phyloP scores from a whole-genome alignment of 495 filamentous ascomycete species.

The Penicillium tannophilum region DNA sequence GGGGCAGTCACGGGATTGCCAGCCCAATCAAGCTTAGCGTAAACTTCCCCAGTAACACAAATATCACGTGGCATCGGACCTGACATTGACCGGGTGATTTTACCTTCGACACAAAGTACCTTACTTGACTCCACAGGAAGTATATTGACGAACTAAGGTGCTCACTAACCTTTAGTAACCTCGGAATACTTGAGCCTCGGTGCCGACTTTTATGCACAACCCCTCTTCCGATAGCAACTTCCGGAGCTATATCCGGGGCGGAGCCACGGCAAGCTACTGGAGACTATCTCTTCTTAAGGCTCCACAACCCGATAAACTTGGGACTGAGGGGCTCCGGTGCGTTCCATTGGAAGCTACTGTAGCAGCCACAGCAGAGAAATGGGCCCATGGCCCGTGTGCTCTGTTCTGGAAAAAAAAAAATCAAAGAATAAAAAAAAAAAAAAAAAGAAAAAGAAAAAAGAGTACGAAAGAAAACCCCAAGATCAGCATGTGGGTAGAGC shows the following conservation, averaged over 20 bases:
- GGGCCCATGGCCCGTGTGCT: conserved; percentile 13
- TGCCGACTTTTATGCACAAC: conserved; percentile 2
- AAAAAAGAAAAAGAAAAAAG: background rate
- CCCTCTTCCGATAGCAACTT: conserved; percentile 7
- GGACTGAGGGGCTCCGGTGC: background rate
- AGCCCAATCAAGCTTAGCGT: background rate
- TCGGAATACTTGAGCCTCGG: conserved; percentile 5
- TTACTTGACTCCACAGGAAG: background rate
- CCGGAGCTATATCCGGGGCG: conserved; percentile 3
- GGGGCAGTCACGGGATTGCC: background rate
- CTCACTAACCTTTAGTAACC: background rate
- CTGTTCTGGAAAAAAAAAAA: conserved; percentile 4
- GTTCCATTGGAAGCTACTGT: conserved; percentile 2
- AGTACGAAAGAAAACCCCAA: conserved; percentile 3
- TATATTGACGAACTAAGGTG: background rate
- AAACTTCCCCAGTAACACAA: conserved; percentile 1
- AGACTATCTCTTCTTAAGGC: conserved; percentile 8
- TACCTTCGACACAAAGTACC: background rate
- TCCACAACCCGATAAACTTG: conserved; percentile 12
- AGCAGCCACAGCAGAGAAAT: conserved; percentile 8
- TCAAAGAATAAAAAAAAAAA: background rate
- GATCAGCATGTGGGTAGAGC: conserved; percentile 19
- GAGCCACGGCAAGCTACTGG: conserved; percentile 8
- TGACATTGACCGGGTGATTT: background rate
- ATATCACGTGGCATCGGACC: conserved; percentile 1